phyloP scores from a whole-genome alignment of 2,329 filamentous ascomycete species.

The Orbilia ellipsospora region DNA sequence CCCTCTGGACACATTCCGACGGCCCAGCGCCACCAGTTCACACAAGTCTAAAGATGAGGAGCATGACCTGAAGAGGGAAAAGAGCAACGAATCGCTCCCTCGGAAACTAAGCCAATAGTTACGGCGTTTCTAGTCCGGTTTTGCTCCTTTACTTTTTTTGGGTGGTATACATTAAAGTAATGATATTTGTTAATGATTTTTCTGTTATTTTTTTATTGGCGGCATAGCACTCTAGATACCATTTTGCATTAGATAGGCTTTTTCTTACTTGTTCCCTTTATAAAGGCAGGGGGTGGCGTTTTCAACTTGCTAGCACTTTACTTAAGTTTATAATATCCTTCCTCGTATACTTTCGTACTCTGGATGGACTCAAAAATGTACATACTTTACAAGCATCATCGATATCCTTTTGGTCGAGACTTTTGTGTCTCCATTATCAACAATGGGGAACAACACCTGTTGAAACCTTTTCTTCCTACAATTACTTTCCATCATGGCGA shows the following conservation, averaged over 20 bases:
- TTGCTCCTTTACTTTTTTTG: not conserved
- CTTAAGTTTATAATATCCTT: not conserved
- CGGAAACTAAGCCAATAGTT: not conserved
- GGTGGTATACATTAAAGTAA: not conserved
- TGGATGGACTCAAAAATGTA: too few relatives aligned
- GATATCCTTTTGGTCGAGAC: too few relatives aligned
- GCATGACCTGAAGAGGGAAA: conserved; percentile 40
- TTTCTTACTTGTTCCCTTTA: not conserved
- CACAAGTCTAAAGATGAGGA: conserved; percentile 47
- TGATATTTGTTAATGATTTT: conserved; percentile 2
- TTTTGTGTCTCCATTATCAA: too few relatives aligned
- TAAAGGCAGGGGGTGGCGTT: conserved; percentile 33
- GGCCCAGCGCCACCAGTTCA: conserved; percentile 47
- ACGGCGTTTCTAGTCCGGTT: not conserved
- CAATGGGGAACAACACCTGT: too few relatives aligned
- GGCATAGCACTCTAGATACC: conserved; percentile 48
- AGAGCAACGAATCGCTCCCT: conserved; percentile 43
- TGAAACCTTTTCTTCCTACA: too few relatives aligned
- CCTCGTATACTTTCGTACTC: too few relatives aligned
- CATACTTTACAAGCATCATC: too few relatives aligned
- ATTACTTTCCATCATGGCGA: too few relatives aligned
- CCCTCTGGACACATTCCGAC: conserved; percentile 46
- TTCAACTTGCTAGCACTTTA: conserved; percentile 15
- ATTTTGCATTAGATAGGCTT: conserved; percentile 3
- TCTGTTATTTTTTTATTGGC: not conserved